A percentile compares a stretch with the other conserved stretches of the same genome.
Conservation (phyloP, 2,329 filamentous ascomycete genomes). For the Colletotrichum tabaci region DNA sequence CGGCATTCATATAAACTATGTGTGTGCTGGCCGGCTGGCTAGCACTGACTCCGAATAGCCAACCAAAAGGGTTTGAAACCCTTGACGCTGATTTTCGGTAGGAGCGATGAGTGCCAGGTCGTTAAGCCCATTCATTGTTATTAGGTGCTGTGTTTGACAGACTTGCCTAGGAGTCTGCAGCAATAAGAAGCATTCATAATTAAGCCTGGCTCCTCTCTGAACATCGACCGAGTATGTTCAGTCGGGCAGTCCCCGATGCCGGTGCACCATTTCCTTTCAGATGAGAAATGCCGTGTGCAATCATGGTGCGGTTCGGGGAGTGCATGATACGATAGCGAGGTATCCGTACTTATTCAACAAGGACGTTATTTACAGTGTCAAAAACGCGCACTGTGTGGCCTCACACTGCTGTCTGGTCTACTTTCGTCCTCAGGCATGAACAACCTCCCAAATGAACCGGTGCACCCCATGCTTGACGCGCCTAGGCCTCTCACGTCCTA, state of each 20-base stretch:
- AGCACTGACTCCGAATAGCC: neutral
- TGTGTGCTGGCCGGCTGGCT: neutral
- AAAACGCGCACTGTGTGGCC: neutral
- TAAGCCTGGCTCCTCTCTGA: neutral
- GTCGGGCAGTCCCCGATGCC: neutral
- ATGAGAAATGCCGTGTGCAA: neutral
- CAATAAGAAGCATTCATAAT: neutral
- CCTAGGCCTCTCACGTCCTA: slow-evolving; percentile 29
- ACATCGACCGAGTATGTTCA: too few species aligned
- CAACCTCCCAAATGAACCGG: slow-evolving; percentile 20
- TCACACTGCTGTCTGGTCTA: neutral
- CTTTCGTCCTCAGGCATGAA: slow-evolving; percentile 37
- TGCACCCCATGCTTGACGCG: slow-evolving; percentile 34
- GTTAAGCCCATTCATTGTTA: neutral
- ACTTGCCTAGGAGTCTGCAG: too few species aligned
- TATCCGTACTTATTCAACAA: too few species aligned
- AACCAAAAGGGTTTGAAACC: neutral
- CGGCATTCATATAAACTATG: neutral
- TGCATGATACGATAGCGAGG: too few species aligned
- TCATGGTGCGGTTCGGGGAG: neutral
- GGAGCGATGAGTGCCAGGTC: neutral
- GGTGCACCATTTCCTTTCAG: neutral
- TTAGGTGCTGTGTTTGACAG: neutral
- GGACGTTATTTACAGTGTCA: neutral
- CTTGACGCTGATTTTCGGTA: neutral